Evolutionary conservation across 305 asterid species (phyloP), one percentile per base, ranked within the genome.

Genomic region (Fraxinus albicans): DNA sequence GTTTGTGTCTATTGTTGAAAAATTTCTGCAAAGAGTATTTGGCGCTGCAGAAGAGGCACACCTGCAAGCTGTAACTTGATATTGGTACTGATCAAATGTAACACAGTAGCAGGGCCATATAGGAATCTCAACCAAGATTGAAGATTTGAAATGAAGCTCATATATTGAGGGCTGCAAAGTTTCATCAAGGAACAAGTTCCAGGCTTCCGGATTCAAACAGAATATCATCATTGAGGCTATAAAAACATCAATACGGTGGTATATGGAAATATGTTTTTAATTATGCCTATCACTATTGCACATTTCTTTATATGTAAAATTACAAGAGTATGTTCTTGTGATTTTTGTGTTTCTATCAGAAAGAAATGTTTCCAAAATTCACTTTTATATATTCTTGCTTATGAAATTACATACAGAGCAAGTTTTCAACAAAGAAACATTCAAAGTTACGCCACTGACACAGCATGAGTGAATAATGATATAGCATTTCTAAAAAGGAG

Each of bases 1-100:
- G 87, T 96, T 96, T 77, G 88, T 92, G 36, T 86, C 97, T 4
- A 84, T 92, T 79, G 92, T 96, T 69, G 93, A 88, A 79, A 89
- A 88, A 79, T 96, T 96, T 88, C 89, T 94, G 72, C 90, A 76
- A 6, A 79, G 80, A 78, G 88, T 84, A 74, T 87, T 90, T 77
- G 93, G 92, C 47, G 88, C 81, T 80, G 70, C 83, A 42, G 91
- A 86, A 55, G 93, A 89, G 85, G 87, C 89, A 44, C 31, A 3
- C 33, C 79, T 89, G 79, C 95, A 89, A 88, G 88, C 89, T 17
- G 91, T 85, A 67, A 82, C 93, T 89, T 93, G 87, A 91, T 86
- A 40, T 55, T 77, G 85, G 84, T 84, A 38, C 55, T 19, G 67
- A 63, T 50, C 40, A 23, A 7, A 53, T 58, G 23, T 73, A 55